Base-by-base conservation (phyloP, 352 stramenopile species). In the Phytophthora fragariaefolia region DNA sequence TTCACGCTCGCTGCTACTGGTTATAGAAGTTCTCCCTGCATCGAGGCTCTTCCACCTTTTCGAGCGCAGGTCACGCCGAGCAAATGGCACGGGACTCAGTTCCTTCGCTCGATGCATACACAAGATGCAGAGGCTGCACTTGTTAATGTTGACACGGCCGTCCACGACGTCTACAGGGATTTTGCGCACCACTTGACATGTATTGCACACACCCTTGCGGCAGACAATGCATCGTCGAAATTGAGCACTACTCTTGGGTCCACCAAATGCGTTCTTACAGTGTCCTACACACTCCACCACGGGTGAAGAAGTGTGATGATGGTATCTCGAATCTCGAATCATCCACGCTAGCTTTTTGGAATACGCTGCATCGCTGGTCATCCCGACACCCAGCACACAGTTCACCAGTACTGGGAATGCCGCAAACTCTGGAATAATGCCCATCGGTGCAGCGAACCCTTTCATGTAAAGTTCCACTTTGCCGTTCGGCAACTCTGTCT, bases 281-380 rank as follows among this genome's bases (percentile, higher is more conserved):
- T 38, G 43, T 24, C 72, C 72, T 3, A 80, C 57, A 24, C 72
- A 80, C 18, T 69, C 63, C 12, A 57, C 54, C 63, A 68, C 55
- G 0, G 47, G 40, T 7, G 68, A 64, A 24, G 58, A 55, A 13
- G 58, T 23, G 9, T 50, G 34, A 2, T 51, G 56, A 40, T 51
- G 38, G 24, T 66, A 50, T 4, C 57, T 26, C 12, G 63, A 61
- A 46, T 80, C 69, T 24, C 71, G 66, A 36, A 84, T 79, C 66
- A 91, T 82, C 78, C 76, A 88, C 38, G 71, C 65, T 43, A 81
- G 59, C 38, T 81, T 81, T 65, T 78, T 81, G 18, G 65, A 70
- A 18, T 78, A 74, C 12, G 69, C 66, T 3, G 66, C 60, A 45
- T 77, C 69, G 15, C 71, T 77, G 3, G 75, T 79, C 48, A 76